A percentile compares a stretch with the other conserved stretches of the same genome.
Evolutionary conservation across 306 rosid genomes (phyloP).

Genomic region (Cucurbita argyrosperma): DNA sequence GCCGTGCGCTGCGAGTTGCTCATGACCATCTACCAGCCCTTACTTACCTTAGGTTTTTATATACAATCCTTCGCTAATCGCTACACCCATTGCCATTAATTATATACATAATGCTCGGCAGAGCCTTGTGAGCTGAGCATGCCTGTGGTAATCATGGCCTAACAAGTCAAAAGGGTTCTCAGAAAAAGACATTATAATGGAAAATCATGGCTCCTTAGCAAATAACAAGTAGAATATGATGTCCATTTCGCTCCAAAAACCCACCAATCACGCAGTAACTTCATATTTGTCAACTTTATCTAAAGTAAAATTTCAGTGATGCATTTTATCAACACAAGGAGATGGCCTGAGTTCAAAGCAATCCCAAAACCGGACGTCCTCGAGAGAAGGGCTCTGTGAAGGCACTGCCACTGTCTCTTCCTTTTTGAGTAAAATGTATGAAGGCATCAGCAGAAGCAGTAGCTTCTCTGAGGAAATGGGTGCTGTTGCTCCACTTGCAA

Average conservation of each 20-base stretch:
- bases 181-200: not conserved
- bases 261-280: constrained; percentile 5
- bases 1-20: too few species aligned
- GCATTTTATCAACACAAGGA: not conserved
- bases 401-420: constrained; percentile 12
- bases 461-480: constrained; percentile 38
- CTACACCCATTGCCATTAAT: too few species aligned
- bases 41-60: too few species aligned
- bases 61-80: too few species aligned
- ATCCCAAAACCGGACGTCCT: constrained; percentile 1
- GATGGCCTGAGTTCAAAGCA: constrained; percentile 29
- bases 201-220: not conserved
- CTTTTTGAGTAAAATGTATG: constrained; percentile 27
- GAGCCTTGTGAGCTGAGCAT: not conserved
- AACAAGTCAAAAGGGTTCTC: not conserved
- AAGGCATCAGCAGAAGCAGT: constrained; percentile 17
- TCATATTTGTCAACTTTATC: not conserved
- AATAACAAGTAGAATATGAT: not conserved
- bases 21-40: too few species aligned
- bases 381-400: constrained; percentile 6
- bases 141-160: not conserved
- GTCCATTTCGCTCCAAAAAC: not conserved
- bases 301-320: not conserved
- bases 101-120: not conserved
- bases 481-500: constrained; percentile 42